These are phyloP conservation scores for Tetraselmis striata DNA, from an alignment of 139 green algal genomes.

Conservation along the genomic window DNA sequence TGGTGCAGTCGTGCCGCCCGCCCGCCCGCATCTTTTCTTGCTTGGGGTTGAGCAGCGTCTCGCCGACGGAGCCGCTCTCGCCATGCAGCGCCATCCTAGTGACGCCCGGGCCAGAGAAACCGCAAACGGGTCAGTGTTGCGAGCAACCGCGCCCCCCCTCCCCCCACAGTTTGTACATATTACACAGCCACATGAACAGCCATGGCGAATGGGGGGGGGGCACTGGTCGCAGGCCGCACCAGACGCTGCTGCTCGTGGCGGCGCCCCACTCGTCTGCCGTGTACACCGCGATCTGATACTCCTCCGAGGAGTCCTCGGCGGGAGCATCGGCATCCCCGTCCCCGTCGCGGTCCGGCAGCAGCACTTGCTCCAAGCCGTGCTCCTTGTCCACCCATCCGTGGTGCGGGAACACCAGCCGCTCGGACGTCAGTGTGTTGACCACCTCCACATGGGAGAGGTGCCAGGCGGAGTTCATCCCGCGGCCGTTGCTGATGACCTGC, in stretches of 20 bases:
- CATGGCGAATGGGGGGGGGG: too few relatives aligned
- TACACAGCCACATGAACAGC: too few relatives aligned
- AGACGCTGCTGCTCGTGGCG: conserved; percentile 42
- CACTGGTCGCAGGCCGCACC: not conserved
- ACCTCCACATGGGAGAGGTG: conserved; percentile 28
- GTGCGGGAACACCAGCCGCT: not conserved
- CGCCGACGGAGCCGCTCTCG: conserved; percentile 30
- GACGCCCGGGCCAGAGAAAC: too few relatives aligned
- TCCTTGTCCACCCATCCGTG: not conserved
- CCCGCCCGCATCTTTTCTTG: not conserved
- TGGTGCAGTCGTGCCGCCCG: not conserved
- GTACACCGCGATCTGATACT: conserved; percentile 42
- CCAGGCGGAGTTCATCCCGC: conserved; percentile 31
- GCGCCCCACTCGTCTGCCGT: conserved; percentile 38
- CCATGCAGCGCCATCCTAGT: conserved; percentile 15
- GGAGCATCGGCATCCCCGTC: not conserved
- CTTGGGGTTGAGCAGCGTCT: conserved; percentile 23
- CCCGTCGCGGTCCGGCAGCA: not conserved
- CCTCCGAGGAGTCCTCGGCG: not conserved
- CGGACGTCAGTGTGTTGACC: not conserved
- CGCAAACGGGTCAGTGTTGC: too few relatives aligned
- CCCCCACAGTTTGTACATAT: too few relatives aligned
- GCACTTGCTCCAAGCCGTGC: not conserved
- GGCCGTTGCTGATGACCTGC: not conserved
- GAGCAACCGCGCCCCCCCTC: too few relatives aligned